Evolutionary conservation across 2,329 filamentous ascomycete genomes (phyloP).

Genomic region (Dactylellina sp.): DNA sequence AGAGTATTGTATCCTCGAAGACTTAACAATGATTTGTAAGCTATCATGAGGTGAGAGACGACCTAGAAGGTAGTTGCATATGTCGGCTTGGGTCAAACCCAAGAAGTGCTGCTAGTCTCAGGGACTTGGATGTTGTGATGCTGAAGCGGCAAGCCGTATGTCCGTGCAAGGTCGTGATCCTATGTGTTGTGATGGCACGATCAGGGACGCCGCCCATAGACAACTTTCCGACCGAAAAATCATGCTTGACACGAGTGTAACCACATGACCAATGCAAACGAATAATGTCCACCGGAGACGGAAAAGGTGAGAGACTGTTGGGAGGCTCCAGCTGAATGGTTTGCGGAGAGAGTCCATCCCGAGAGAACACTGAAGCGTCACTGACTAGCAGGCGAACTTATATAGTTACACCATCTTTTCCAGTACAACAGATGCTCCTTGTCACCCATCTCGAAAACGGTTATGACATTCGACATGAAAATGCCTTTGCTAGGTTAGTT

Average conservation of each 20-base stretch:
- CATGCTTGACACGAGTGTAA: background rate
- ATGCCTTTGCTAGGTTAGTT: constrained; percentile 26
- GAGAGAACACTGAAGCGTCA: background rate
- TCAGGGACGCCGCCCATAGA: background rate
- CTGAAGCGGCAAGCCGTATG: background rate
- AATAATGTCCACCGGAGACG: background rate
- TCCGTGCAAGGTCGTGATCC: background rate
- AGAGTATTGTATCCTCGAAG: background rate
- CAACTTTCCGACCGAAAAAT: constrained; percentile 15
- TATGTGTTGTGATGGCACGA: constrained; percentile 6
- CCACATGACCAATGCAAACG: background rate
- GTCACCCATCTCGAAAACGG: background rate
- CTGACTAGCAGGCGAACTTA: no score
- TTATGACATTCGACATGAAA: no score
- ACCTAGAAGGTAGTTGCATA: background rate
- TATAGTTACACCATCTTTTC: background rate
- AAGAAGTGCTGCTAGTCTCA: no score
- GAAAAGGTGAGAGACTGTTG: background rate
- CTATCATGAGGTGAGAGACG: background rate
- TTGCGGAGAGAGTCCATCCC: constrained; percentile 2
- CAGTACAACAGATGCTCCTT: background rate
- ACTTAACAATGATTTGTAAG: background rate
- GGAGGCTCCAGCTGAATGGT: background rate
- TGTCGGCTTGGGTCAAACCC: background rate
- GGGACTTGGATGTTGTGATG: background rate